phyloP scores from a whole-genome alignment of 2,329 filamentous ascomycete genomes.

The Neoscytalidium dimidiatum region DNA sequence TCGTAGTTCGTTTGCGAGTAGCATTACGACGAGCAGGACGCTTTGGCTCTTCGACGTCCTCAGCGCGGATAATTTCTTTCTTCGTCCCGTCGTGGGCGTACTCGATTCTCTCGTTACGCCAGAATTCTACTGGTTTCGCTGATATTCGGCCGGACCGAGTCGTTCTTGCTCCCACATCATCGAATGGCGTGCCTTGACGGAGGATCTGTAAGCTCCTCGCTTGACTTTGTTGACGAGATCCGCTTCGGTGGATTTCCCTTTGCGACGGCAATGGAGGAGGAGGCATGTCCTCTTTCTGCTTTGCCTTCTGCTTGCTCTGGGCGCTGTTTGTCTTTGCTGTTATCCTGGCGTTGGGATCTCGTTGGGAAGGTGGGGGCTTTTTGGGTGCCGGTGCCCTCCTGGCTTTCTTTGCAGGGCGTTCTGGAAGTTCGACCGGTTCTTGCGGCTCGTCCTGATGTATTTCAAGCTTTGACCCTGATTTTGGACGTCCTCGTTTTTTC shows the following conservation, averaged over 20 bases:
- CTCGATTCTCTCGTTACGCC: constrained; percentile 80
- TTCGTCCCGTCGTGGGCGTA: constrained; percentile 69
- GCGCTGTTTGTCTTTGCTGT: background rate
- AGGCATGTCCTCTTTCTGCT: background rate
- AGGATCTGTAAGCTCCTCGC: constrained; percentile 37
- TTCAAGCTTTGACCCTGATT: background rate
- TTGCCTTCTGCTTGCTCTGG: background rate
- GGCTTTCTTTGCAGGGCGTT: constrained; percentile 2
- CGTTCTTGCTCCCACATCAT: constrained; percentile 59
- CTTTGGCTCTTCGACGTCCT: constrained; percentile 51
- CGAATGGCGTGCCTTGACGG: constrained; percentile 40
- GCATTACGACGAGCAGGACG: constrained; percentile 35
- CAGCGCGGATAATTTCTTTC: constrained; percentile 75
- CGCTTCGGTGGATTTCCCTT: background rate
- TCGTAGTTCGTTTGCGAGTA: constrained; percentile 36
- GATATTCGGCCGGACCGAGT: constrained; percentile 78
- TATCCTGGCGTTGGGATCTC: constrained; percentile 7
- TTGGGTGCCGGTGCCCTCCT: constrained; percentile 17
- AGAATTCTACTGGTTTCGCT: constrained; percentile 77
- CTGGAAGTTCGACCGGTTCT: background rate
- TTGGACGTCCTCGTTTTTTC: constrained; percentile 17
- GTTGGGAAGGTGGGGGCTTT: constrained; percentile 20
- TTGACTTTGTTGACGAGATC: background rate
- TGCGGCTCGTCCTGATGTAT: background rate
- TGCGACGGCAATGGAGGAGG: background rate